Base-by-base conservation (phyloP, 768 basidiomycete species). In the Leucocoprinus sp. region DNA sequence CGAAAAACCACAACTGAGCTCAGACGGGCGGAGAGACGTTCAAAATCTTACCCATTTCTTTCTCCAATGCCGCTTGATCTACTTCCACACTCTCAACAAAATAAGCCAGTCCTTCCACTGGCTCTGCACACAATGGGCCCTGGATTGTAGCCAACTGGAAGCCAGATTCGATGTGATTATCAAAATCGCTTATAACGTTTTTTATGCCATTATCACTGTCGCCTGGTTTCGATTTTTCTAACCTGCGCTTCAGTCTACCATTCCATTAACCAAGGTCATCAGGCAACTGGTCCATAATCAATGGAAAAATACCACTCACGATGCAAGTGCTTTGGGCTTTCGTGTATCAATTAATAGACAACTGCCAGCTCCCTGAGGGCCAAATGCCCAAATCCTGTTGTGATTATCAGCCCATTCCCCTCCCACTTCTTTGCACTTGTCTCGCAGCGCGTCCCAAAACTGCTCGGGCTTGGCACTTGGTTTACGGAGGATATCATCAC, bases 91-190 rank as follows among this genome's bases (percentile, higher is more conserved):
- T 69, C 59, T 97, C 93, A 1, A 97, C 75, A 50, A 95, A 88
- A 65, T 84, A 98, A 0, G 82, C 90, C 68, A 99, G 67, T 0
- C 95, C 95, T 53, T 93, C 84, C 6, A 97, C 80, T 1, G 96
- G 96, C 61, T 99, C 96, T 5, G 84, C 85, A 54, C 96, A 98
- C 15, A 99, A 64, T 9, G 96, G 95, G 0, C 96, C 96, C 63
- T 93, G 91, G 60, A 92, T 85, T 1, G 84, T 85, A 0, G 92
- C 93, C 37, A 98, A 75, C 64, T 96, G 93, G 64, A 99, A 99
- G 1, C 93, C 95, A 3, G 84, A 85, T 60, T 97, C 93, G 23
- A 98, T 71, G 52, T 85, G 74, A 44, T 79, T 79, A 53, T 93
- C 84, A 50, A 97, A 88, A 50, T 91, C 66, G 17, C 63, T 62